Evolutionary conservation across 257 asterid species (phyloP), one percentile per base, ranked within the genome.

Genomic region (Paulownia fortunei): DNA sequence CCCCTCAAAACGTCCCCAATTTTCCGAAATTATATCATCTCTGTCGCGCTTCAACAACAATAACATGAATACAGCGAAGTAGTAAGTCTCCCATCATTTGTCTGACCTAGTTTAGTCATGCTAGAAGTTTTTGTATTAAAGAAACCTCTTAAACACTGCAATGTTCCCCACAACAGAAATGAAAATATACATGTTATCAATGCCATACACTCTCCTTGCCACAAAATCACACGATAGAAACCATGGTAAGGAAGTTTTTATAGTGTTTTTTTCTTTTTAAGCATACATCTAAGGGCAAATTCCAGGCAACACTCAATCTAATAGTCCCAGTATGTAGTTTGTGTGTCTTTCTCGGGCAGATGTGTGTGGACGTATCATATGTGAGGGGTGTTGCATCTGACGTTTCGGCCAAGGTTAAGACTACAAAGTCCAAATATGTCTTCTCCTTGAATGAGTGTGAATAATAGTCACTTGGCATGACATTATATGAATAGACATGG

Each of bases 1-100:
- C 85, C 99, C 99, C 52, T 87, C 96, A 18, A 90, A 92, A 78
- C 97, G 98, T 8, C 99, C 97, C 26, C 97, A 85, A 52, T 93
- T 96, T 80, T 85, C 96, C 5, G 98, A 93, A 81, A 92, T 93
- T 58, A 24, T 85, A 46, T 81, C 89, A 47, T 86, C 87, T 54
- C 75, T 93, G 73, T 84, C 82, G 19, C 92, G 86, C 59, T 78
- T 85, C 81, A 73, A 79, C 87, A 83, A 74, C 84, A 84, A 64
- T 9, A 75, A 72, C 74, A 66, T 37, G 34, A 86, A 70, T 77
- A 56, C 52, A n/a, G 70, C 73, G 54, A 85, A 94, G 90, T 89
- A 85, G 90, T 73, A 75, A 70, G 82, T 78, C 52, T 39, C 78
- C 61, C 23, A 24, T 73, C 68, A 12, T 44, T 71, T 47, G n/a